Evolutionary conservation across 1,139 yeast species (phyloP), one percentile per base, ranked within the genome.

Genomic region (Suhomyces anneliseae): DNA sequence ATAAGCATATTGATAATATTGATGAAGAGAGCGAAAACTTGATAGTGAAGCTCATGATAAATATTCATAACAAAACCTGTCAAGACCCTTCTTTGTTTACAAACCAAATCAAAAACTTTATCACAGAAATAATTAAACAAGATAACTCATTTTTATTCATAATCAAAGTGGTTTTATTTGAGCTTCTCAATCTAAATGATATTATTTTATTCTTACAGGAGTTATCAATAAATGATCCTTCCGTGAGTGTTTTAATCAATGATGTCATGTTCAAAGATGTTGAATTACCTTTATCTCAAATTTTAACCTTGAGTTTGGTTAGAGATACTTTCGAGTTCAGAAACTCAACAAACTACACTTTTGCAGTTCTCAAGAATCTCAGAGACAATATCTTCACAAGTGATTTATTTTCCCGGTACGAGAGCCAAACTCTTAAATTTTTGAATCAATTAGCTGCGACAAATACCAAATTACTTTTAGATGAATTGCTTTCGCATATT

Each of bases 401-500:
- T 2, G 33, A 36, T n/a, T 34, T 53, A 9, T 44, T 59, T 34
- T 40, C 35, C 12, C 40, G 44, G 9, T 55, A 54, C 39, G 40
- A 46, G 24, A 8, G 26, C 9, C 41, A 40, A 7, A 45, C 56
- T 0, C 41, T 50, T 29, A 29, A 42, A 6, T 54, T 53, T 34
- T 51, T 69, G n/a, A 55, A 50, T 14, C 56, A 55, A 8, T 54
- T 60, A 47, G 49, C 66, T 7, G 53, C 61, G 14, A 53, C 53
- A 9, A 55, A 59, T 43, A 55, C 72, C 3, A 60, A 62, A 38
- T 42, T 53, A 4, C 49, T 64, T 14, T 55, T 66, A 52, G 69
- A 65, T 27, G 60, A 58, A 44, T 42, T 69, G 5, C 52, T 60
- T 15, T 48, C 51, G 9, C 53, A 56, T 27, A 49, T 66, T 9